These are phyloP conservation scores for Dryas alaskensis DNA, from an alignment of 306 rosid genomes.

Conservation along the genomic window DNA sequence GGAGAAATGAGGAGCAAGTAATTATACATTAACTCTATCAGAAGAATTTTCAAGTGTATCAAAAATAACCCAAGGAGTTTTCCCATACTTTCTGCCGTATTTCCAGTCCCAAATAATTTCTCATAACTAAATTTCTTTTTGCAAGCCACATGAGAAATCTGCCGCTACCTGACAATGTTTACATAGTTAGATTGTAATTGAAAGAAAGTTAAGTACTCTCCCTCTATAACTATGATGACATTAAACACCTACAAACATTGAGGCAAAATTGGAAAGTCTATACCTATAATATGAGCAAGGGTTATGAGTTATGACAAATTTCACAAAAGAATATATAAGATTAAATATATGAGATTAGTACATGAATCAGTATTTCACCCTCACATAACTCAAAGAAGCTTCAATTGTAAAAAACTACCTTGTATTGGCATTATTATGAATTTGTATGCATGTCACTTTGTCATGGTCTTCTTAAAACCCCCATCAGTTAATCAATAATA, in stretches of 20 bases:
- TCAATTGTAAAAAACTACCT: background rate
- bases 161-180: slow-evolving; percentile 68
- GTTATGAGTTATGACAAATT: background rate
- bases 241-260: background rate
- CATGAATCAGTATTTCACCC: background rate
- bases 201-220: background rate
- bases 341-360: background rate
- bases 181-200: background rate
- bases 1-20: slow-evolving; percentile 26
- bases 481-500: background rate
- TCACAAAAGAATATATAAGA: background rate
- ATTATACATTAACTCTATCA: slow-evolving; percentile 20
- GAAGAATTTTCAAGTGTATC: slow-evolving; percentile 21
- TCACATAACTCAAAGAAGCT: background rate
- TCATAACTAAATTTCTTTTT: slow-evolving; percentile 52
- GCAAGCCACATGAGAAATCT: slow-evolving; percentile 88
- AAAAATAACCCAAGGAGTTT: slow-evolving; percentile 17
- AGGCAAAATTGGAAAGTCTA: background rate
- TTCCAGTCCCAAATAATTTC: slow-evolving; percentile 85
- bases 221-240: background rate
- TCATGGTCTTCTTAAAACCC: background rate
- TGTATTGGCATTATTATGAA: background rate
- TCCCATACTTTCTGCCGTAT: slow-evolving; percentile 68
- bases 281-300: background rate
- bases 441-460: background rate